These are phyloP conservation scores for Scedosporium apiospermum DNA, from an alignment of 2,329 filamentous ascomycete species.

Conservation along the genomic window DNA sequence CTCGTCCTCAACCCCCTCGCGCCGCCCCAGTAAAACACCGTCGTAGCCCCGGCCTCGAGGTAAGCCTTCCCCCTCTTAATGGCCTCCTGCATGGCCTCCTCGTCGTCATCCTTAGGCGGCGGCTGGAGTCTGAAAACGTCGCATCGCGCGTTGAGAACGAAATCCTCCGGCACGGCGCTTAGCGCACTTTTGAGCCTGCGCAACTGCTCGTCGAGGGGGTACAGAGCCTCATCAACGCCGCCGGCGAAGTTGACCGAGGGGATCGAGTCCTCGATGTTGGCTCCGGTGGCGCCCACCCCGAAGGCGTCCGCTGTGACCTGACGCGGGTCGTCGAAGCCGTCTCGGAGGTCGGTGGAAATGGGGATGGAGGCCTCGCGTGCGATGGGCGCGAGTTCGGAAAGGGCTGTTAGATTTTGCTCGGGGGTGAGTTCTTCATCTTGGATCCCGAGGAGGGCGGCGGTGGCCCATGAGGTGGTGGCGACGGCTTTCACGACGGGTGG, in stretches of 20 bases:
- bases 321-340: conserved; percentile 44
- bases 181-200: conserved; percentile 33
- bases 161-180: conserved; percentile 34
- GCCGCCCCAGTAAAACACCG: conserved; percentile 52
- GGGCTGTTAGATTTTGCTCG: conserved; percentile 38
- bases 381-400: conserved; percentile 32
- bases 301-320: conserved; percentile 34
- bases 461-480: conserved; percentile 41
- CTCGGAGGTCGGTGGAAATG: conserved; percentile 49
- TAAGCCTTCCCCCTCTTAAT: conserved; percentile 46
- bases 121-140: conserved; percentile 37
- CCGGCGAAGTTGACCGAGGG: conserved; percentile 23
- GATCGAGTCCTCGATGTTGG: conserved; percentile 48
- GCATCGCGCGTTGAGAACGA: conserved; percentile 48
- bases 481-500: conserved; percentile 29
- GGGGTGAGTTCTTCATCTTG: conserved; percentile 39
- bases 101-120: conserved; percentile 18
- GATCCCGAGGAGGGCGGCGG: conserved; percentile 34
- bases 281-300: conserved; percentile 42
- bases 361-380: conserved; percentile 31
- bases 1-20: conserved; percentile 29
- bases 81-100: conserved; percentile 32
- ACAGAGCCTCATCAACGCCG: conserved; percentile 22
- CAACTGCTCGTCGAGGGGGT: conserved; percentile 33
- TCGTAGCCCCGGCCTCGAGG: conserved; percentile 47